Conservation (phyloP, 2,329 filamentous ascomycete species). For the Sporothrix protearum region DNA sequence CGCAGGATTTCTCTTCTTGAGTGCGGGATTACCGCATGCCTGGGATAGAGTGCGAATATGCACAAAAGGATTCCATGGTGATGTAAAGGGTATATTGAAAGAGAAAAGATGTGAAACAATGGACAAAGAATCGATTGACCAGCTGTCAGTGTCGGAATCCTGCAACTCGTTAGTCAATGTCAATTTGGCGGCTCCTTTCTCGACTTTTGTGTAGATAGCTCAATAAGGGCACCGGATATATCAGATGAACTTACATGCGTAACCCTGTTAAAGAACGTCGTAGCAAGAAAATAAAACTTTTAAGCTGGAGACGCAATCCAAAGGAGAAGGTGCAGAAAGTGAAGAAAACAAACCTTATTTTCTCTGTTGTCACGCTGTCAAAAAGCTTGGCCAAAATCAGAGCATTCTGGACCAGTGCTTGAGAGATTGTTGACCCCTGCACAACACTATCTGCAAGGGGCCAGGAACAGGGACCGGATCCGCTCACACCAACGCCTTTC, state of each 20-base stretch:
- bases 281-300: neutral
- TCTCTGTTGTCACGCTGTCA: neutral
- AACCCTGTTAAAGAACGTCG: neutral
- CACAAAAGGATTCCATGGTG: neutral
- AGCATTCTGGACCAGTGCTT: neutral
- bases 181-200: neutral
- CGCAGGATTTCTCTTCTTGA: neutral
- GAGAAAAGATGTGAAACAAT: neutral
- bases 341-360: neutral
- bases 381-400: conserved; percentile 2
- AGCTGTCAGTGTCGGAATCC: neutral
- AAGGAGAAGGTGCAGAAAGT: neutral
- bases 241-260: neutral
- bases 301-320: neutral
- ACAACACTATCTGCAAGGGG: neutral
- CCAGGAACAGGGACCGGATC: neutral
- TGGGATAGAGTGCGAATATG: neutral
- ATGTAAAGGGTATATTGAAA: neutral
- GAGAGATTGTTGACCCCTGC: neutral
- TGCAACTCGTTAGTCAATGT: neutral
- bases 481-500: neutral
- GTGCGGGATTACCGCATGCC: neutral
- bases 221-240: neutral
- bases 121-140: neutral
- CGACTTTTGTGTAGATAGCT: neutral